Percentiles rank a stretch among this genome's conserved stretches.
Evolutionary conservation across 2,329 filamentous ascomycete genomes (phyloP).

Genomic region (Fonsecaea pedrosoi): DNA sequence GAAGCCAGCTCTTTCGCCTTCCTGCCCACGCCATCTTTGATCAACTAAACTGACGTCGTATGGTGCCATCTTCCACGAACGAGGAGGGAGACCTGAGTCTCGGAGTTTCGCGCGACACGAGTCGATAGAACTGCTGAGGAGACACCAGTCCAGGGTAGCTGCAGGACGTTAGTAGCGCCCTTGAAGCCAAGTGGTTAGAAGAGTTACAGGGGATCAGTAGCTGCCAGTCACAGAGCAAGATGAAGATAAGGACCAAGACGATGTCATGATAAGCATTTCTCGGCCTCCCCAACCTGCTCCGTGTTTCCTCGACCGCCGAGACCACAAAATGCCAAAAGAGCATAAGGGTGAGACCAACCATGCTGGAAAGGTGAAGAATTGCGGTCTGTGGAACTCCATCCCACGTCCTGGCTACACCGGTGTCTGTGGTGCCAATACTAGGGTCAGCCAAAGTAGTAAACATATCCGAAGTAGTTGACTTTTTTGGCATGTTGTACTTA

Average conservation of each 20-base stretch:
- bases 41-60: neutral
- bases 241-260: conserved; percentile 6
- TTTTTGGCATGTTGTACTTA: neutral
- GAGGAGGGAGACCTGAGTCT: neutral
- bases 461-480: conserved; percentile 2
- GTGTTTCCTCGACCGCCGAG: neutral
- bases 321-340: neutral
- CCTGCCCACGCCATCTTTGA: neutral
- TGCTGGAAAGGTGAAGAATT: neutral
- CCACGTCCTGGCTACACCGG: neutral
- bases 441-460: neutral
- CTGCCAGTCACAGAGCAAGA: conserved; percentile 4
- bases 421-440: neutral
- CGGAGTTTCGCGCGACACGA: conserved; percentile 18
- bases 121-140: neutral
- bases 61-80: conserved; percentile 6
- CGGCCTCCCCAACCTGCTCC: neutral
- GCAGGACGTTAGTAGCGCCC: neutral
- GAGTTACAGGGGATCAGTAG: neutral
- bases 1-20: neutral
- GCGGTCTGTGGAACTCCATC: neutral
- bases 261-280: conserved; percentile 22
- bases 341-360: neutral
- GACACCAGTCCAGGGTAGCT: conserved; percentile 1
- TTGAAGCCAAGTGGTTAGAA: conserved; percentile 10